These are phyloP conservation scores for Fraxinus platypoda DNA, from an alignment of 305 asterid species.

Conservation along the genomic window DNA sequence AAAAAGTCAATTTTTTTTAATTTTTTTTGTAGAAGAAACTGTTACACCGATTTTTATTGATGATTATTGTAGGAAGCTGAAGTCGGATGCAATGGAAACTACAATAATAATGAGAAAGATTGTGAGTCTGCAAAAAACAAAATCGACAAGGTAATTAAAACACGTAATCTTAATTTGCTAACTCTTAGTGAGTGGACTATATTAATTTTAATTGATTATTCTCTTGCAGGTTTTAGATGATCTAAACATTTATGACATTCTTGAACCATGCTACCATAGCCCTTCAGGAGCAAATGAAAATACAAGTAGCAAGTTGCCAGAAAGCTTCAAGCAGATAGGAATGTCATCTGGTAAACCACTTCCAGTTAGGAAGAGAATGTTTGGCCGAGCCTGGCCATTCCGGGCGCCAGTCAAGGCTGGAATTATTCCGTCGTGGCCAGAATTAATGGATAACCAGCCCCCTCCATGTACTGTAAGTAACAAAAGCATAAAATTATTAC, in stretches of 20 bases:
- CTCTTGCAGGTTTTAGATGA: slow-evolving; percentile 32
- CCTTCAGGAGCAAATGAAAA: slow-evolving; percentile 6
- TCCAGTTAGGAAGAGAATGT: slow-evolving; percentile 53
- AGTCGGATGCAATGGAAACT: slow-evolving; percentile 36
- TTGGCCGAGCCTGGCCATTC: slow-evolving; percentile 65
- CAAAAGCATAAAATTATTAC: neutral
- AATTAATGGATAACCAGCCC: slow-evolving; percentile 22
- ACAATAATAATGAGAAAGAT: neutral
- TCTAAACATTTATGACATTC: slow-evolving; percentile 43
- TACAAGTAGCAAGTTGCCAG: slow-evolving; percentile 29
- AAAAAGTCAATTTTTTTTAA: neutral
- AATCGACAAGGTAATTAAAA: slow-evolving; percentile 29
- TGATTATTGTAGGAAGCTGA: slow-evolving; percentile 40
- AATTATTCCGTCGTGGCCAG: slow-evolving; percentile 47
- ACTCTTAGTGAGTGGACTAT: neutral
- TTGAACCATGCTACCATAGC: slow-evolving; percentile 56
- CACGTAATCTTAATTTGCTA: neutral
- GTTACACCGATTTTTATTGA: neutral
- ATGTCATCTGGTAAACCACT: slow-evolving; percentile 40
- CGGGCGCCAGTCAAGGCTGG: slow-evolving; percentile 59
- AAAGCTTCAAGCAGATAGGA: slow-evolving; percentile 53
- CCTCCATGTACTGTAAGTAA: slow-evolving; percentile 46
- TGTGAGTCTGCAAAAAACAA: slow-evolving; percentile 25
- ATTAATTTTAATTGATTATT: neutral
- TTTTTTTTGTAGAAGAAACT: neutral